phyloP scores from a whole-genome alignment of 495 filamentous ascomycete genomes.

The Hypoxylon subgilvum region DNA sequence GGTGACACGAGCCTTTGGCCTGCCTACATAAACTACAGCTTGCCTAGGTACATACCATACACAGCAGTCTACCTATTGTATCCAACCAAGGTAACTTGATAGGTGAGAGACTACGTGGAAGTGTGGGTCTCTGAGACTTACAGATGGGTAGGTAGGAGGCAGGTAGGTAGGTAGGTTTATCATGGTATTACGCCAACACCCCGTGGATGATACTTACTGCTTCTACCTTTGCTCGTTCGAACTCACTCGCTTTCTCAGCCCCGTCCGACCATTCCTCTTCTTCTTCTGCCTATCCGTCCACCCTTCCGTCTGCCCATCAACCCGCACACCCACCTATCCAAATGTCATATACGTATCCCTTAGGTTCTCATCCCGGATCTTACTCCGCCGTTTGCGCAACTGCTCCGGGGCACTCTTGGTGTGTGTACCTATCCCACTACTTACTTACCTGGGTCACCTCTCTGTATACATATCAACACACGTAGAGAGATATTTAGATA shows the following conservation, averaged over 20 bases:
- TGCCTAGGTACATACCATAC: too few relatives aligned
- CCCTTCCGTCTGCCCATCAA: slow-evolving; percentile 1
- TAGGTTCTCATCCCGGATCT: slow-evolving; percentile 14
- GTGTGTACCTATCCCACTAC: too few relatives aligned
- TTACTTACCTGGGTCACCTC: not conserved
- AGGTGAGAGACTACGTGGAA: not conserved
- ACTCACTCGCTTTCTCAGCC: too few relatives aligned
- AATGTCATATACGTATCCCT: too few relatives aligned
- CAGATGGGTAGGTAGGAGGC: not conserved
- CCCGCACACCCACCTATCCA: not conserved
- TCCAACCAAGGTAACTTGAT: not conserved
- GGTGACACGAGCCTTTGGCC: slow-evolving; percentile 8
- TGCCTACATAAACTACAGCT: not conserved
- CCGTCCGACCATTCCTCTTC: not conserved
- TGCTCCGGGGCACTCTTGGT: not conserved
- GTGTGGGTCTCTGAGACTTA: slow-evolving; percentile 18
- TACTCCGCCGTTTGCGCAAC: slow-evolving; percentile 8
- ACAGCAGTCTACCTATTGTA: too few relatives aligned
- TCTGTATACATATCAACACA: too few relatives aligned
- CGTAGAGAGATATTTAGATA: not conserved
- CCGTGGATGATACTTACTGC: not conserved
- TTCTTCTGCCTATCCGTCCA: not conserved
- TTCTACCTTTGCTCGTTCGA: too few relatives aligned
- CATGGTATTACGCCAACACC: too few relatives aligned
- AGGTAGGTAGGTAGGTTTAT: too few relatives aligned